Conservation (phyloP, 768 basidiomycete genomes). For the Glaciozyma martinii region DNA sequence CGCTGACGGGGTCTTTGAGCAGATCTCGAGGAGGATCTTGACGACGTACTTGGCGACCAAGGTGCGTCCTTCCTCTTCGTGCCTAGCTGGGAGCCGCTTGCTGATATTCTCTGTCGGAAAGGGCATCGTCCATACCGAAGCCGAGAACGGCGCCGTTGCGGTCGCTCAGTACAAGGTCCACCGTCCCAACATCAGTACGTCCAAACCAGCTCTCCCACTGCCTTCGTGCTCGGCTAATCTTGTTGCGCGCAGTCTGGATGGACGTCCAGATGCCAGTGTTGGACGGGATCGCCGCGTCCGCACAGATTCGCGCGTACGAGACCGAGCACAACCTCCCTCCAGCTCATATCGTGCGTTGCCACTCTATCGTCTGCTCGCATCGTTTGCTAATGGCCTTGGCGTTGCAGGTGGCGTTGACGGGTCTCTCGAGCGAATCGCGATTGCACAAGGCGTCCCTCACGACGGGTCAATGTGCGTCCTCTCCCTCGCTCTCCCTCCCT, state of each 20-base stretch:
- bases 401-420: background rate
- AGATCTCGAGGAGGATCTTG: slow-evolving; percentile 8
- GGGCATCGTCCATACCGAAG: background rate
- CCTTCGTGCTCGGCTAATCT: no score
- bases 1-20: no score
- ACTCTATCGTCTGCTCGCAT: background rate
- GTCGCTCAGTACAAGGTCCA: no score
- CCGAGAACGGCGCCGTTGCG: no score
- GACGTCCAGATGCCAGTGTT: background rate
- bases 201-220: background rate
- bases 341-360: background rate
- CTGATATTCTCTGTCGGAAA: background rate
- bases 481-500: no score
- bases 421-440: background rate
- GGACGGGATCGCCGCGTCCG: slow-evolving; percentile 18
- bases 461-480: background rate
- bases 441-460: background rate
- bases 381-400: background rate
- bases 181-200: no score
- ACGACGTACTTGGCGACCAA: background rate
- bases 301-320: slow-evolving; percentile 11
- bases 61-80: background rate
- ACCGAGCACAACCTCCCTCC: background rate
- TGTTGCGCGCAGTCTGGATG: background rate
- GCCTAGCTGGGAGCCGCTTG: background rate